Conservation (phyloP, 306 rosid species). For the Glycine tomentella region DNA sequence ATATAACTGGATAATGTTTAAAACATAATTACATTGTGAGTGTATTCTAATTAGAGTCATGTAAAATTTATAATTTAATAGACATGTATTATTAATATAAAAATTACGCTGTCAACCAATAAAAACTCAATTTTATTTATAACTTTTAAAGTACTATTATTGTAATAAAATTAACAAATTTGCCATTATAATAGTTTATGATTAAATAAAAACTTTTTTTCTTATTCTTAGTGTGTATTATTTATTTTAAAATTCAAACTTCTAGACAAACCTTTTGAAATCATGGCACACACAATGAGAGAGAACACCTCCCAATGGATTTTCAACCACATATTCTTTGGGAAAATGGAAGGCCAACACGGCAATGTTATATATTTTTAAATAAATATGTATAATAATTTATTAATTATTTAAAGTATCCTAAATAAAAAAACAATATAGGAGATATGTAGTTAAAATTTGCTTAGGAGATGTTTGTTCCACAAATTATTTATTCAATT, state of each 20-base stretch:
- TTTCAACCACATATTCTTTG: background rate
- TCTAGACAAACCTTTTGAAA: background rate
- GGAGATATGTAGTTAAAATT: no score
- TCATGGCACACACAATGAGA: background rate
- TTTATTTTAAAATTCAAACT: background rate
- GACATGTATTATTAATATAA: background rate
- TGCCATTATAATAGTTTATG: no score
- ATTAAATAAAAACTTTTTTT: background rate
- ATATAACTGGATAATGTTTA: no score
- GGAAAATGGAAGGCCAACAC: background rate
- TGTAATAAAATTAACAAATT: no score
- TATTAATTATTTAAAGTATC: no score
- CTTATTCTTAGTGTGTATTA: background rate
- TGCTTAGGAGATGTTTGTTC: no score
- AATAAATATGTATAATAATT: background rate
- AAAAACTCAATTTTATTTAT: background rate
- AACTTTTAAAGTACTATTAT: background rate
- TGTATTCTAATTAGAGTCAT: background rate
- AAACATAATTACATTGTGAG: no score
- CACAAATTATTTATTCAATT: no score
- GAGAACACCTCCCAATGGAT: background rate
- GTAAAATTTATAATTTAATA: background rate
- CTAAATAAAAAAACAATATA: no score
- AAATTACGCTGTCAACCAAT: no score
- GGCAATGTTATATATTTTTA: background rate